Evolutionary conservation across 805 yeast species (phyloP), one percentile per base, ranked within the genome.

Genomic region (Pichia eremophila): DNA sequence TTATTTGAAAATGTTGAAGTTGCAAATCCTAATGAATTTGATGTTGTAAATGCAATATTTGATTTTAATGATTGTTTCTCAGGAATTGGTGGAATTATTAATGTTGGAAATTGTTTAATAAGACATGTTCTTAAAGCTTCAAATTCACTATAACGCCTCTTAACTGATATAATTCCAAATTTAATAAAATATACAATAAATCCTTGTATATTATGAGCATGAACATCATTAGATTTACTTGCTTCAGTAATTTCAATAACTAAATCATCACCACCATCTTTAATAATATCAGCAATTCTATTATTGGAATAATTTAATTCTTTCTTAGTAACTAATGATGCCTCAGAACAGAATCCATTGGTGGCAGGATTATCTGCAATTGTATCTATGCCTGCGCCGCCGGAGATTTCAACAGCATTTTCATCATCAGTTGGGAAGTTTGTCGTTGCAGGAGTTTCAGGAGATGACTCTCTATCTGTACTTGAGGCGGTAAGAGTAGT

Each of bases 51-150:
- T 12, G 62, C 56, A 27, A 65, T 51, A 47, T 61, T 65, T 5
- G 70, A 64, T 12, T 58, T 59, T 53, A 85, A 61, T 15, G 85
- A 73, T 62, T 85, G 91, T 61, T 85, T 85, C 63, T 82, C 85
- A 0, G 99, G 99, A 10, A 93, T 91, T 1, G 98, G 97, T 8
- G 99, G 99, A 6, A 93, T 78, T 4, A 93, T 75, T 5, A 81
- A 61, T 4, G 93, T 79, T 4, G 99, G 97, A 53, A 84, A 83
- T 37, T 86, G 66, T 55, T 83, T 79, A 4, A 80, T 70, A 22
- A 93, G 69, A 5, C 84, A 74, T 39, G 78, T 82, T 51, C 96
- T 72, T 41, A 93, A 71, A 44, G 85, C 78, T 58, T 87, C 96
- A 62, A 93, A 93, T 62, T 93, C 99, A 34, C 95, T 84, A 62